These are phyloP conservation scores for Jatropha curcas DNA, from an alignment of 345 rosid species.

Conservation along the genomic window DNA sequence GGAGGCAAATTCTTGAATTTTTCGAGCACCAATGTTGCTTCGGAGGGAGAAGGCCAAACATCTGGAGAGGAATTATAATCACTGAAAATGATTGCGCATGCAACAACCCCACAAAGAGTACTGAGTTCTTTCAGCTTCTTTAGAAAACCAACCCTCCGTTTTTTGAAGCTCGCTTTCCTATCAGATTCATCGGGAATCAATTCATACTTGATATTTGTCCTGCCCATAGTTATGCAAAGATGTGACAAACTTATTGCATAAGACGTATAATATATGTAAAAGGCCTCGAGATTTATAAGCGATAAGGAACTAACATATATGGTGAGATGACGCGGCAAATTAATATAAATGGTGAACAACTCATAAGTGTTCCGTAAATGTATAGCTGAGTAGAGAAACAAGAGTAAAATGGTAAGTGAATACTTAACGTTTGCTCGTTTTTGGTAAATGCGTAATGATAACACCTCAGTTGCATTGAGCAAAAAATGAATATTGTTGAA, in stretches of 20 bases:
- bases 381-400: neutral
- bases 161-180: conserved; percentile 40
- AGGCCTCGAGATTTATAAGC: neutral
- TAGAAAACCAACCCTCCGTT: conserved; percentile 41
- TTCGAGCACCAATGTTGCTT: conserved; percentile 18
- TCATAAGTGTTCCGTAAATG: neutral
- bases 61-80: conserved; percentile 23
- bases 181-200: conserved; percentile 36
- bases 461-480: neutral
- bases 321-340: neutral
- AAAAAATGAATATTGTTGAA: neutral
- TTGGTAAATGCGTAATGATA: neutral
- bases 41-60: conserved; percentile 43
- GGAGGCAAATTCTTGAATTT: conserved; percentile 29
- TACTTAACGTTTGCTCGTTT: neutral
- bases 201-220: conserved; percentile 35
- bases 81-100: conserved; percentile 42
- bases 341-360: neutral
- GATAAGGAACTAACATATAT: neutral
- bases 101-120: conserved; percentile 46
- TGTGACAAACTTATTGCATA: neutral
- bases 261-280: neutral
- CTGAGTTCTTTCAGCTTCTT: conserved; percentile 47
- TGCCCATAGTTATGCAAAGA: conserved; percentile 32
- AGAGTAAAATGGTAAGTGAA: neutral